Evolutionary conservation across 208 protist genomes (phyloP).

Genomic region (Leishmania braziliensis): DNA sequence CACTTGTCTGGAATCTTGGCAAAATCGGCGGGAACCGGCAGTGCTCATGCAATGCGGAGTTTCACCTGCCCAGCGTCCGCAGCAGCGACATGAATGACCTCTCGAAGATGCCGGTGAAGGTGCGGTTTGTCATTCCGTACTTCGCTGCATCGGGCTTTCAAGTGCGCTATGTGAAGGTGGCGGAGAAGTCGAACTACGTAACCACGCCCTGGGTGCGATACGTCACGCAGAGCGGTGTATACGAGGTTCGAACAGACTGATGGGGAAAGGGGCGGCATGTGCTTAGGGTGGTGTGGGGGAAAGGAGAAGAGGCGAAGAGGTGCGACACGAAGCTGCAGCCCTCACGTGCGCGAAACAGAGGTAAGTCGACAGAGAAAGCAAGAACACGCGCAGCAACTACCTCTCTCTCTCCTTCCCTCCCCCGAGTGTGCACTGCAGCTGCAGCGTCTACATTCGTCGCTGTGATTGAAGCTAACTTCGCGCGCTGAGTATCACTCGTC

Average conservation of each 20-base stretch:
- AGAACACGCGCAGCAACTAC: neutral
- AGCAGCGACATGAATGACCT: slow-evolving; percentile 71
- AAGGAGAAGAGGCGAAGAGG: neutral
- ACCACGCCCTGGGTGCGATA: slow-evolving; percentile 99
- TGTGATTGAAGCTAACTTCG: too few relatives aligned
- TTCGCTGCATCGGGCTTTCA: slow-evolving; percentile 98
- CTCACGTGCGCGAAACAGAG: neutral
- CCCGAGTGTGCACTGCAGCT: neutral
- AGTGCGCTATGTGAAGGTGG: slow-evolving; percentile 98
- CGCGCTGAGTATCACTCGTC: neutral
- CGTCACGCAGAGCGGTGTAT: slow-evolving; percentile 97
- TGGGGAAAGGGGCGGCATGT: neutral
- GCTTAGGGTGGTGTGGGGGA: neutral
- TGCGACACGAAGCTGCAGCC: neutral
- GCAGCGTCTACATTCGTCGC: neutral
- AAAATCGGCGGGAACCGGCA: slow-evolving; percentile 95
- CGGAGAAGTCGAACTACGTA: slow-evolving; percentile 97
- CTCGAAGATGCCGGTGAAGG: slow-evolving; percentile 93
- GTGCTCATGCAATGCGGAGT: slow-evolving; percentile 94
- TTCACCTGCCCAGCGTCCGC: slow-evolving; percentile 95
- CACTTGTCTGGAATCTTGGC: slow-evolving; percentile 98
- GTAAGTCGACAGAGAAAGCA: neutral
- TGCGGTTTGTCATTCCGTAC: slow-evolving; percentile 99
- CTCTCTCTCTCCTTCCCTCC: neutral
- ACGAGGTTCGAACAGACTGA: slow-evolving; percentile 92